Evolutionary conservation across 2,329 filamentous ascomycete species (phyloP).

Genomic region (Microcera coccophila): DNA sequence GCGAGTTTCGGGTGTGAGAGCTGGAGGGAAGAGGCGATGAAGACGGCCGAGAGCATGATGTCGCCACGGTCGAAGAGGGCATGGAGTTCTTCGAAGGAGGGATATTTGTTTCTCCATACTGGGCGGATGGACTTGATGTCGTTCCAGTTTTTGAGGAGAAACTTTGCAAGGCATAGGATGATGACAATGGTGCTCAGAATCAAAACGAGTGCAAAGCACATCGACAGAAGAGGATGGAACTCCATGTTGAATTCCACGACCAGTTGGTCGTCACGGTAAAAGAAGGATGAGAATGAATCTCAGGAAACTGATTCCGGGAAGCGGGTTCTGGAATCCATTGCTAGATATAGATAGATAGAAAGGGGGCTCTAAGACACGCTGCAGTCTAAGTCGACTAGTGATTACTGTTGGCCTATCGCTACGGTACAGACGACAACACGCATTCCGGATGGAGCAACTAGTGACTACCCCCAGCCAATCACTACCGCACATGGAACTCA

Average conservation of each 20-base stretch:
- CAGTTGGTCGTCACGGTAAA: too few relatives aligned
- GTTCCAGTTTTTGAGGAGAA: background rate
- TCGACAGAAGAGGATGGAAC: conserved; percentile 59
- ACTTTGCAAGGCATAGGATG: background rate
- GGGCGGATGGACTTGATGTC: background rate
- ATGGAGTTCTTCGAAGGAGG: conserved; percentile 4
- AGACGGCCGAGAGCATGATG: conserved; percentile 3
- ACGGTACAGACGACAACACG: too few relatives aligned
- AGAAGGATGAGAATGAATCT: too few relatives aligned
- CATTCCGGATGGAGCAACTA: too few relatives aligned
- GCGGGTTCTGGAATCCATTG: too few relatives aligned
- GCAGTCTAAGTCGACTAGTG: too few relatives aligned
- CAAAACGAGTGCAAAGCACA: conserved; percentile 37
- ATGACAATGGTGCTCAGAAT: background rate
- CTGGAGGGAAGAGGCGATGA: conserved; percentile 5
- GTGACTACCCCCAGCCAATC: too few relatives aligned
- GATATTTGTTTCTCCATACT: conserved; percentile 6
- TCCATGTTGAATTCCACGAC: conserved; percentile 73
- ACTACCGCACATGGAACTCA: too few relatives aligned
- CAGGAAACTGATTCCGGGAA: too few relatives aligned
- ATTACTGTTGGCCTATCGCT: too few relatives aligned
- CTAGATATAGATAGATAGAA: too few relatives aligned
- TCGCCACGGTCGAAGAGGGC: conserved; percentile 6
- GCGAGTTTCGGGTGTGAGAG: conserved; percentile 3
- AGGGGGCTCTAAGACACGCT: too few relatives aligned